phyloP scores from a whole-genome alignment of 192 early-diverging fungal species.

The Diversispora eburnea region DNA sequence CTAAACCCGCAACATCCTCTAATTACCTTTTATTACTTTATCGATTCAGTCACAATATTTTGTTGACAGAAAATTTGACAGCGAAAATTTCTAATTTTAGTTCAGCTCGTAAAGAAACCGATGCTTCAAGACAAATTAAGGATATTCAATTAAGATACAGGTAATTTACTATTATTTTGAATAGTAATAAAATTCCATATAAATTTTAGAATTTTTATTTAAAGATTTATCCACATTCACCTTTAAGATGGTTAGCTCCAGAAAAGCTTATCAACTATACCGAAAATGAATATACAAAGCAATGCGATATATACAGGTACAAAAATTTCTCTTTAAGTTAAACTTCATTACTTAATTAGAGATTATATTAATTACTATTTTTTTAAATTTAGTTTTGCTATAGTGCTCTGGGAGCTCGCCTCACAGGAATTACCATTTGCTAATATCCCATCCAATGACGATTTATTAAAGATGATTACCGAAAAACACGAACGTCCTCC shows the following conservation, averaged over 20 bases:
- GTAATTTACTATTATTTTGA: not conserved
- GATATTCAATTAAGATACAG: not conserved
- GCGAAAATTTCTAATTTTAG: constrained; percentile 9
- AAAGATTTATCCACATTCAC: not conserved
- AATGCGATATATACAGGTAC: constrained; percentile 22
- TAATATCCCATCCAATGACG: not conserved
- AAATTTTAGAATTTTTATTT: not conserved
- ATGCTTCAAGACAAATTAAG: not conserved
- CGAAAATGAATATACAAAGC: constrained; percentile 2
- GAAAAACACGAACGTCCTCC: not conserved
- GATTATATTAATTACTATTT: not conserved
- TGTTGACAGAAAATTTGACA: not conserved
- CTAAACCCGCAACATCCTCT: not conserved
- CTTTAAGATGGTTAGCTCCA: constrained; percentile 8
- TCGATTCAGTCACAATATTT: constrained; percentile 15
- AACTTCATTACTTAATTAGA: not conserved
- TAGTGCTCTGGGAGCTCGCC: not conserved
- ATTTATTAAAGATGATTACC: not conserved
- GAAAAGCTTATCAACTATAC: constrained; percentile 5
- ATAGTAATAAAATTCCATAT: no score
- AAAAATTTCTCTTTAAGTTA: constrained; percentile 1
- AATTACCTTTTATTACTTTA: not conserved
- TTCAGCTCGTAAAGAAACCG: constrained; percentile 3
- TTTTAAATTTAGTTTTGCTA: not conserved
- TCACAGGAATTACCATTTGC: constrained; percentile 3